Evolutionary conservation across 306 rosid species (phyloP).

Genomic region (Malus orientalis): DNA sequence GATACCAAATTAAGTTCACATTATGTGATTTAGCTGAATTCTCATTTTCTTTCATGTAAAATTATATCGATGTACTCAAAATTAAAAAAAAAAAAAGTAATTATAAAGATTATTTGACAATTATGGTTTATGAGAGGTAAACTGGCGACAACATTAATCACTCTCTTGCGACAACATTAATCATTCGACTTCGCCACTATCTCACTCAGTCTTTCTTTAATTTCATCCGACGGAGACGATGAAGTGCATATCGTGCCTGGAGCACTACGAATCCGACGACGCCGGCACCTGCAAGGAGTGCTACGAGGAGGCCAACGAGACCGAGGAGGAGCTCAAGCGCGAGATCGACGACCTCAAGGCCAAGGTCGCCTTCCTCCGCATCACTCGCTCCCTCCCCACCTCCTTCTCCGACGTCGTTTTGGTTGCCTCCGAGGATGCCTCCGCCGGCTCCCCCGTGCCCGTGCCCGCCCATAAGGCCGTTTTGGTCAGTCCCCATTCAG

Average conservation of each 20-base stretch:
- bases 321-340: slow-evolving; percentile 60
- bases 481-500: slow-evolving; percentile 42
- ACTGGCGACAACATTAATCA: too few species aligned
- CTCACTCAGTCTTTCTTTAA: too few species aligned
- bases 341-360: slow-evolving; percentile 72
- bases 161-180: too few species aligned
- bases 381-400: slow-evolving; percentile 11
- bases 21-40: too few species aligned
- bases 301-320: slow-evolving; percentile 76
- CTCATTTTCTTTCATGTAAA: fast-evolving
- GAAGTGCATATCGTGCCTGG: slow-evolving; percentile 49
- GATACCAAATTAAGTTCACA: too few species aligned
- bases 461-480: slow-evolving; percentile 76
- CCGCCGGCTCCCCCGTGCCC: slow-evolving; percentile 17
- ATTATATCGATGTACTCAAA: too few species aligned
- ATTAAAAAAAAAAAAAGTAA: too few species aligned
- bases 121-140: too few species aligned
- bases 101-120: too few species aligned
- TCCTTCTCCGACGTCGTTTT: slow-evolving; percentile 49
- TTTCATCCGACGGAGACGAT: not conserved
- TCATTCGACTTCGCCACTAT: too few species aligned
- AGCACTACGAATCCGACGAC: slow-evolving; percentile 16
- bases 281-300: slow-evolving; percentile 81
- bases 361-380: slow-evolving; percentile 55
- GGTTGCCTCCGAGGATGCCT: slow-evolving; percentile 31